phyloP scores from a whole-genome alignment of 768 basidiomycete genomes.

The Collybiopsis confluens region DNA sequence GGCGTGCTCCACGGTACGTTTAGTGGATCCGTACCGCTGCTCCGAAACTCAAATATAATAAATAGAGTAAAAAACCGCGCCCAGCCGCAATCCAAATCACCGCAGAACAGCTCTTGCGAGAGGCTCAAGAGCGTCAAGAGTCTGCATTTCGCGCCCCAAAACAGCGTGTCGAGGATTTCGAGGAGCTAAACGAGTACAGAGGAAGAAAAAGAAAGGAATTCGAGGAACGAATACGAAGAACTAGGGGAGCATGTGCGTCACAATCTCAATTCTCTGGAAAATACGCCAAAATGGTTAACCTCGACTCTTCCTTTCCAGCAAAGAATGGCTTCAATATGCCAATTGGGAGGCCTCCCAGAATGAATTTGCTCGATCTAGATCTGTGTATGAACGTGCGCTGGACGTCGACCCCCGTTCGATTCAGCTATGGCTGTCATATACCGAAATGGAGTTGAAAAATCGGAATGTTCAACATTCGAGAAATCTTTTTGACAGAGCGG shows the following conservation, averaged over 20 bases:
- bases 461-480: constrained; percentile 97
- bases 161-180: constrained; percentile 95
- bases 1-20: constrained; percentile 67
- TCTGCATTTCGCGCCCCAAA: constrained; percentile 86
- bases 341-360: constrained; percentile 96
- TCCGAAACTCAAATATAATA: constrained; percentile 5
- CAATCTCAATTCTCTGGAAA: too few relatives aligned
- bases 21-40: neutral
- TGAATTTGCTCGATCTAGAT: constrained; percentile 91
- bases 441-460: constrained; percentile 97
- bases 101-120: constrained; percentile 94
- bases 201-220: constrained; percentile 92
- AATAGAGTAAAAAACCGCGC: constrained; percentile 91
- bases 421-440: constrained; percentile 91
- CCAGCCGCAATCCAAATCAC: constrained; percentile 96
- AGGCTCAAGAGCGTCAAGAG: constrained; percentile 99
- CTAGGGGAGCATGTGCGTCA: constrained; percentile 71
- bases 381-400: constrained; percentile 93
- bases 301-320: too few relatives aligned
- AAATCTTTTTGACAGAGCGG: constrained; percentile 95
- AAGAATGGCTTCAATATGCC: constrained; percentile 85
- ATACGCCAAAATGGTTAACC: too few relatives aligned
- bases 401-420: constrained; percentile 90
- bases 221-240: constrained; percentile 81
- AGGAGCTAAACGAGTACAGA: constrained; percentile 86